Base-by-base conservation (phyloP, 1,139 yeast genomes). In the Candida smagusa region DNA sequence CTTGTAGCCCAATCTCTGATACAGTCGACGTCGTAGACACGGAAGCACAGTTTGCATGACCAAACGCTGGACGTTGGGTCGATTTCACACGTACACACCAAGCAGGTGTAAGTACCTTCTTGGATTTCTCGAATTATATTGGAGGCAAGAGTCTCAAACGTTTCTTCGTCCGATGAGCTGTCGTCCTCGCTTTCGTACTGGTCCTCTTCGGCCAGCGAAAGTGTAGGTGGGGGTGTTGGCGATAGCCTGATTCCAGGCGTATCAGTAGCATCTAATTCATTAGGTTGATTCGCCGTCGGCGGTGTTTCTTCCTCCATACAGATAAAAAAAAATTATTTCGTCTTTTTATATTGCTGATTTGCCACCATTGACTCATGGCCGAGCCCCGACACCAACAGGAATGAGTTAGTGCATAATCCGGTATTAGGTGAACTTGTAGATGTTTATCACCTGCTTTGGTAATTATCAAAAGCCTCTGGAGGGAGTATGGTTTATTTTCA, bases 11-110 rank as follows among this genome's bases (percentile, higher is more conserved):
- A 88, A 45, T 81, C 88, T 39, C 74, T 63, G 40, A 88, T 82
- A 62, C 96, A 88, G 11, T 79, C 83, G 39, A 85, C 65, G 56
- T 88, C 96, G 56, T 85, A 88, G 0, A 85, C 95, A 44, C 96
- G 65, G 53, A 67, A 82, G 57, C 96, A 88, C 36, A 66, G 67
- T 11, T 62, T 60, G 57, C 96, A 88, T 4, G 87, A 76, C 89
- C 94, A 88, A 38, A 87, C 72, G 39, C 72, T 64, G 28, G 88
- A 81, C 8, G 66, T 60, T n/a, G 74, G 68, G 43, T 82, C 89
- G 43, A 88, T 74, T 49, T 86, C 95, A 27, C 84, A 80, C 0
- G 96, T 86, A 58, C 96, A 88, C 16, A 88, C 88, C 56, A 88
- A 68, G 60, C 96, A 88, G 1, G 79, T 70, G 49, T 88, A 88